Base-by-base conservation (phyloP, 108 stramenopile genomes). In the Pseudonitzschia delicatissima region DNA sequence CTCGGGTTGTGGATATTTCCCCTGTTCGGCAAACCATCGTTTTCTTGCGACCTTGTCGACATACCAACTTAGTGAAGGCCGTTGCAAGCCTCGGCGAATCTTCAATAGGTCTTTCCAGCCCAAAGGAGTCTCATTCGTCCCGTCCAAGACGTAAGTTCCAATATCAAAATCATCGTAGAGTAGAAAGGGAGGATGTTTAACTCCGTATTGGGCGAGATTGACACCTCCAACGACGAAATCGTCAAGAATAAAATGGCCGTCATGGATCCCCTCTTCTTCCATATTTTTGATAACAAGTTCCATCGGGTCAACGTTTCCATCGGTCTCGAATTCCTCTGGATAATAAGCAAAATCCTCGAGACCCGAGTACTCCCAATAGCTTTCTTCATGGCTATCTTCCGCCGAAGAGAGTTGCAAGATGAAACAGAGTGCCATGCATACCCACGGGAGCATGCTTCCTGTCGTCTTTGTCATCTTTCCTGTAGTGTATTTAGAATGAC, bases 11-110 rank as follows among this genome's bases (percentile, higher is more conserved):
- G 68, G 60, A 20, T 39, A 35, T 5, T 28, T 5, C 8, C 36
- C 60, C 11, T 31, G 44, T 31, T 59, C 31, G 1, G 12, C 15
- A 32, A 69, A 45, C 33, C 40, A 69, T 33, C 68, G 58, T 36
- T 69, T 69, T 8, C 34, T 12, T 40, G 68, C 68, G 32, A 69
- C 68, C 68, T 69, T 69, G 68, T 69, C 68, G 0, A 49, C 31
- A 33, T 69, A 69, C 28, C 57, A 69, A 25, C 44, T 49, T 13
- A 69, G 39, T 3, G 29, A 32, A 9, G 45, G 40, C 5, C 60
- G 48, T 21, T 37, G 26, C 45, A 50, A 18, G 7, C 59, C 31
- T 25, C 33, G 31, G 6, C 47, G 40, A 26, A 48, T 48, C 25
- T 9, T 9, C 7, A 69, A 6, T 42, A 69, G 26, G n/a, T 69